These are phyloP conservation scores for Chaetothyriales sp. DNA, from an alignment of 2,329 filamentous ascomycete genomes.

Conservation along the genomic window DNA sequence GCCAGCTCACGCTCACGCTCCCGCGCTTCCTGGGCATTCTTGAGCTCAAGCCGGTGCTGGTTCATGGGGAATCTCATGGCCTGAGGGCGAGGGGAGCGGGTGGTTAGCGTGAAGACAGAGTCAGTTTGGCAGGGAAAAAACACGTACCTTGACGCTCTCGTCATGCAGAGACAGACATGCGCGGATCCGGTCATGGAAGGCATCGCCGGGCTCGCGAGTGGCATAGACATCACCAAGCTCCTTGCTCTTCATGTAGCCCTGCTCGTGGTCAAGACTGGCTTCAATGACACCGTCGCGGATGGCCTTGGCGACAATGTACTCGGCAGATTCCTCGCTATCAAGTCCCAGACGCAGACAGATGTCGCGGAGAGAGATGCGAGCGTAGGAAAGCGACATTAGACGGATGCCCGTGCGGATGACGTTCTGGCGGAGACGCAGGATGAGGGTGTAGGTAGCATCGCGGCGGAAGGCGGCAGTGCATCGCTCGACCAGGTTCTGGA, in stretches of 20 bases:
- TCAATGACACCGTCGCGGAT: constrained; percentile 96
- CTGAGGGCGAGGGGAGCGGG: constrained; percentile 36
- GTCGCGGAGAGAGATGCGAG: constrained; percentile 87
- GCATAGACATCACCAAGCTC: constrained; percentile 92
- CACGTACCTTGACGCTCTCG: constrained; percentile 83
- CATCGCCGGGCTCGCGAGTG: constrained; percentile 86
- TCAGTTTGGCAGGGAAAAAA: neutral
- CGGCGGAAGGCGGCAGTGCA: constrained; percentile 75
- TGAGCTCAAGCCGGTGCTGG: constrained; percentile 89
- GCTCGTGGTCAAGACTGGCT: constrained; percentile 82
- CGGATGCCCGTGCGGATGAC: constrained; percentile 98
- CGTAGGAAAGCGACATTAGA: constrained; percentile 98
- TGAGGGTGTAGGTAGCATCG: constrained; percentile 89
- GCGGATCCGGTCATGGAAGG: constrained; percentile 90
- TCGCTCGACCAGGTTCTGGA: constrained; percentile 69
- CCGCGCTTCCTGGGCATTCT: constrained; percentile 95
- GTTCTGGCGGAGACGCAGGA: constrained; percentile 87
- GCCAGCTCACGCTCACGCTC: constrained; percentile 93
- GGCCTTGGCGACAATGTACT: constrained; percentile 98
- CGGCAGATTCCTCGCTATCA: constrained; percentile 89
- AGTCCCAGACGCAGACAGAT: constrained; percentile 92
- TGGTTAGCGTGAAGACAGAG: neutral
- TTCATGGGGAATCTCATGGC: constrained; percentile 99
- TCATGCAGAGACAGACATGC: constrained; percentile 87
- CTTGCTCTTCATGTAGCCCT: constrained; percentile 97